Conservation (phyloP, 164 flowering plant species). For the Stephania cephalantha region DNA sequence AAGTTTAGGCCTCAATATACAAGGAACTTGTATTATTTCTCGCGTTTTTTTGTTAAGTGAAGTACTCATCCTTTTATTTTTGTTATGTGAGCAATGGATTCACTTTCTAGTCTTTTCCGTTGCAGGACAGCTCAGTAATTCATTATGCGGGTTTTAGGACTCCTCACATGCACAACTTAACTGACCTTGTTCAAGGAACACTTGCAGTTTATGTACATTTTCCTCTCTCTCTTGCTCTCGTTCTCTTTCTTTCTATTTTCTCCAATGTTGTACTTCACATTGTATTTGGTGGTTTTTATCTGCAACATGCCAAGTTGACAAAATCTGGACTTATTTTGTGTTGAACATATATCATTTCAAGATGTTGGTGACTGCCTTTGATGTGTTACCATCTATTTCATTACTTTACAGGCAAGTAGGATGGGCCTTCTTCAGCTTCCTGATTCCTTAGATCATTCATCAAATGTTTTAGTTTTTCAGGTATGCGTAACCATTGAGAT, state of each 20-base stretch:
- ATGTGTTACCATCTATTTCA: not conserved
- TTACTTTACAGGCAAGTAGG: conserved; percentile 41
- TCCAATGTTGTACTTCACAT: not conserved
- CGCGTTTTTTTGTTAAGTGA: not conserved
- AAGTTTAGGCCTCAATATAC: no score
- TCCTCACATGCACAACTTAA: conserved; percentile 74
- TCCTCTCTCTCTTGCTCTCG: not conserved
- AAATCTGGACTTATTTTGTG: not conserved
- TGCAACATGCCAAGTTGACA: not conserved
- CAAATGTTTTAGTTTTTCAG: conserved; percentile 85
- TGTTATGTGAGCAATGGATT: not conserved
- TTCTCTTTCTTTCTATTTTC: no score
- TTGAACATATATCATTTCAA: not conserved
- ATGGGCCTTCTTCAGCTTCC: conserved; percentile 61
- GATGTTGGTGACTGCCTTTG: not conserved
- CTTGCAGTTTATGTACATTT: conserved; percentile 55
- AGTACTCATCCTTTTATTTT: not conserved
- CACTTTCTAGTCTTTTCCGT: conserved; percentile 10
- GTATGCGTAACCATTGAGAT: conserved; percentile 27
- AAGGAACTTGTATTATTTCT: not conserved
- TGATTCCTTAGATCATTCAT: conserved; percentile 51
- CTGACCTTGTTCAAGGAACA: conserved; percentile 70
- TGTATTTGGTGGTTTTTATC: not conserved
- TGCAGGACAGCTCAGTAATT: conserved; percentile 66
- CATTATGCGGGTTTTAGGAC: conserved; percentile 86